These are phyloP conservation scores for Pilobolus umbonatus DNA, from an alignment of 192 early-diverging fungal species.

Conservation along the genomic window DNA sequence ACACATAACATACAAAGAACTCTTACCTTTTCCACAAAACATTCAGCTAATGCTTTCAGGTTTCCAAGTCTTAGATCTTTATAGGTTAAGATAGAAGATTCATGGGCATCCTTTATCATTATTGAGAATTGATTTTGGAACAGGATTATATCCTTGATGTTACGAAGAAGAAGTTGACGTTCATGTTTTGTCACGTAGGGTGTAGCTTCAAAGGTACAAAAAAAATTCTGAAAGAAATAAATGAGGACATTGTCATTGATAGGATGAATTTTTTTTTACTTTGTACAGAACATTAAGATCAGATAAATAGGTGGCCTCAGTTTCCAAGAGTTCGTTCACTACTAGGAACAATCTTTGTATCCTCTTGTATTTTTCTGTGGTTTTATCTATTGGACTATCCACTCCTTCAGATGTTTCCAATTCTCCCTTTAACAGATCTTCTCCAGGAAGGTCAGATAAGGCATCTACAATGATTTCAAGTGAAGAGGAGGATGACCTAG, in stretches of 20 bases:
- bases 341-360: too few relatives aligned
- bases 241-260: too few relatives aligned
- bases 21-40: slow-evolving; percentile 30
- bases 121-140: slow-evolving; percentile 29
- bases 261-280: slow-evolving; percentile 11
- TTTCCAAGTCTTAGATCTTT: too few relatives aligned
- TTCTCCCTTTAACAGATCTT: too few relatives aligned
- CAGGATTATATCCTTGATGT: slow-evolving; percentile 18
- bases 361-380: too few relatives aligned
- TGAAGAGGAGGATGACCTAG: too few relatives aligned
- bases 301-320: slow-evolving; percentile 21
- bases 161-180: slow-evolving; percentile 22
- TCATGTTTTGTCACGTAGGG: slow-evolving; percentile 24
- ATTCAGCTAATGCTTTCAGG: slow-evolving; percentile 20
- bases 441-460: too few relatives aligned
- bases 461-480: too few relatives aligned
- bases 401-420: too few relatives aligned
- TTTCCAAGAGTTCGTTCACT: slow-evolving; percentile 31
- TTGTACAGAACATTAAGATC: slow-evolving; percentile 17
- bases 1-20: neutral
- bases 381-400: too few relatives aligned
- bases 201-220: slow-evolving; percentile 18
- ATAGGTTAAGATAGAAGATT: neutral
- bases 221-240: slow-evolving; percentile 17
- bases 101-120: slow-evolving; percentile 23